Percentiles rank a stretch among this genome's conserved stretches.
Conservation (phyloP, 1,139 yeast species). For the Lodderomyces beijingensis region DNA sequence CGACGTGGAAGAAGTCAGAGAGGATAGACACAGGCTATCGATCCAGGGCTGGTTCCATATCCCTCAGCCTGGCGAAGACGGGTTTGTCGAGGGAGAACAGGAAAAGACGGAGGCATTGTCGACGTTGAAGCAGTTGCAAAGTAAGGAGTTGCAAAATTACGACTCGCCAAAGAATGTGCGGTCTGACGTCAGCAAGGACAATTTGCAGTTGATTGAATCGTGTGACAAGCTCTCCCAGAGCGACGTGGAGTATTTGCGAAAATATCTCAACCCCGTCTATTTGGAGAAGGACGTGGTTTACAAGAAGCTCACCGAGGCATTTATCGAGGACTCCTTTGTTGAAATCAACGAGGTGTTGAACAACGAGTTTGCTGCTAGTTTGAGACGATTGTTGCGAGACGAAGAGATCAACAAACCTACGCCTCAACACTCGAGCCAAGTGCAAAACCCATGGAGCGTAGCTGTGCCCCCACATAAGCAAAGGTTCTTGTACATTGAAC, state of each 20-base stretch:
- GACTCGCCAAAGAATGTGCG: slow-evolving; percentile 69
- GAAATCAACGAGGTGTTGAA: slow-evolving; percentile 64
- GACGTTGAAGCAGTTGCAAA: slow-evolving; percentile 76
- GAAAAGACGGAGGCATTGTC: slow-evolving; percentile 71
- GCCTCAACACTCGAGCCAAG: slow-evolving; percentile 57
- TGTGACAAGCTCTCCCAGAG: slow-evolving; percentile 18
- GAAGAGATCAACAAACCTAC: slow-evolving; percentile 53
- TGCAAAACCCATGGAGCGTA: slow-evolving; percentile 76
- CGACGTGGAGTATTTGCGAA: slow-evolving; percentile 45
- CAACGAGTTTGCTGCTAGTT: slow-evolving; percentile 43
- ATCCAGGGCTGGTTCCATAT: slow-evolving; percentile 99
- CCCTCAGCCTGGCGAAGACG: slow-evolving; percentile 89
- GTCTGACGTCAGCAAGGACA: slow-evolving; percentile 27
- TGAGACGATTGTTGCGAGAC: slow-evolving; percentile 46
- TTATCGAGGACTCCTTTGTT: slow-evolving; percentile 64
- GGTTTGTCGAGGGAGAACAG: slow-evolving; percentile 75
- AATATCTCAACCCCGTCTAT: slow-evolving; percentile 56
- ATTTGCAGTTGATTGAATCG: slow-evolving; percentile 22
- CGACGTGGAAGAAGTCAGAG: slow-evolving; percentile 95
- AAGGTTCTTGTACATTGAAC: slow-evolving; percentile 79
- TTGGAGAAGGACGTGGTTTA: slow-evolving; percentile 23
- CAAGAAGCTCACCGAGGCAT: slow-evolving; percentile 42
- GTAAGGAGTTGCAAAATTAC: slow-evolving; percentile 69
- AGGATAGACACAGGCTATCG: slow-evolving; percentile 81
- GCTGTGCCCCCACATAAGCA: slow-evolving; percentile 95